Conservation (phyloP, 2,329 filamentous ascomycete genomes). For the Macrophomina phaseolina region DNA sequence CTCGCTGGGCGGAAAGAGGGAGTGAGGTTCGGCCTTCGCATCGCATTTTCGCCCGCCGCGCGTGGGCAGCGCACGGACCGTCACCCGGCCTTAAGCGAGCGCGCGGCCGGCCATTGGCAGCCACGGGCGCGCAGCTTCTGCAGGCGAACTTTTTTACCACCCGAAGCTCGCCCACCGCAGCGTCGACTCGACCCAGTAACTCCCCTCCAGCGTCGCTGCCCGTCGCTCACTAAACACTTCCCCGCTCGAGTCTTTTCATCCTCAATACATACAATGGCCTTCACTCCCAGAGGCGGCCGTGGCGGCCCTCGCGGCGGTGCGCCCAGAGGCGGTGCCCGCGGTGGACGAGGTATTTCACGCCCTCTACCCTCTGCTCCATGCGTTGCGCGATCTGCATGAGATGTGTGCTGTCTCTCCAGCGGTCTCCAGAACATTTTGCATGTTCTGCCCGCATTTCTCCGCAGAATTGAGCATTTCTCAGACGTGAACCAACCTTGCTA, state of each 20-base stretch:
- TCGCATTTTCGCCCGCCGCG: constrained; percentile 28
- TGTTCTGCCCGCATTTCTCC: constrained; percentile 19
- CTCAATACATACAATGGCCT: constrained; percentile 44
- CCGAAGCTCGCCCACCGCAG: constrained; percentile 23
- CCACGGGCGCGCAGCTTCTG: constrained; percentile 23
- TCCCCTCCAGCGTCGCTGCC: constrained; percentile 14
- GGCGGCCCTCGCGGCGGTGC: constrained; percentile 35
- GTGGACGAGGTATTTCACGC: constrained; percentile 45
- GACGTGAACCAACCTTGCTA: not conserved
- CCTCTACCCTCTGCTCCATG: not conserved
- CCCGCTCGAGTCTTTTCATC: constrained; percentile 6
- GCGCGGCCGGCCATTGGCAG: constrained; percentile 20
- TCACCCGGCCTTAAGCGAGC: constrained; percentile 24
- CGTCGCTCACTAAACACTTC: not conserved
- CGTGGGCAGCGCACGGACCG: constrained; percentile 20
- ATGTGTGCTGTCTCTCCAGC: not conserved
- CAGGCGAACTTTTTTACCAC: constrained; percentile 26
- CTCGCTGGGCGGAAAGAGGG: constrained; percentile 27
- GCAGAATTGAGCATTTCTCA: constrained; percentile 30
- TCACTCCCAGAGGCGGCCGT: constrained; percentile 52
- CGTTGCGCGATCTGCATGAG: not conserved
- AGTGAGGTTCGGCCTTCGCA: constrained; percentile 34
- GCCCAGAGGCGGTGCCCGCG: constrained; percentile 39
- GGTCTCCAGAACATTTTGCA: not conserved
- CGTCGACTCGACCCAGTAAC: constrained; percentile 18